Conservation (phyloP, 306 rosid species). For the Phaseolus lunatus region DNA sequence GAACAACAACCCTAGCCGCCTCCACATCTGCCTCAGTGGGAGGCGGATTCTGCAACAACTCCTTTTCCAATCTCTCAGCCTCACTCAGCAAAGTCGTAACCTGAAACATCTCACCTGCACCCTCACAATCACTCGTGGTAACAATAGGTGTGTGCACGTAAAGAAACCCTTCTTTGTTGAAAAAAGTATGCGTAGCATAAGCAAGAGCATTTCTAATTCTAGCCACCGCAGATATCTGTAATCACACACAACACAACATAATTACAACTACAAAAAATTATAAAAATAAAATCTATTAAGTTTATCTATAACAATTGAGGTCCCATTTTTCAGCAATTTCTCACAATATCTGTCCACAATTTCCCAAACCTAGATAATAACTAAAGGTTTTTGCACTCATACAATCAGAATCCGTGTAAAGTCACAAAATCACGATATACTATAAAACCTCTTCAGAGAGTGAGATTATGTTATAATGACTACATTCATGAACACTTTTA, state of each 20-base stretch:
- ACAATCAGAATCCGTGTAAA: not conserved
- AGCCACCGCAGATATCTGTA: conserved; percentile 88
- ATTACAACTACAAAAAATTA: not conserved
- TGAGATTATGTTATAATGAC: not conserved
- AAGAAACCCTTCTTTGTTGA: conserved; percentile 74
- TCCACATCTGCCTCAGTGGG: conserved; percentile 80
- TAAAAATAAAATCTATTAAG: too few relatives aligned
- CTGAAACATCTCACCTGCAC: conserved; percentile 99
- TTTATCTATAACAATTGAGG: not conserved
- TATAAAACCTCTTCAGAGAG: not conserved
- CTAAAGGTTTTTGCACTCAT: not conserved
- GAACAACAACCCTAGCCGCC: conserved; percentile 64
- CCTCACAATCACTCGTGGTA: conserved; percentile 98
- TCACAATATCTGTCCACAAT: not conserved
- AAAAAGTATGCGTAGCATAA: conserved; percentile 87
- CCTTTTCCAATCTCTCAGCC: conserved; percentile 88
- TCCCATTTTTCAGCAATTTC: not conserved
- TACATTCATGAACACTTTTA: not conserved
- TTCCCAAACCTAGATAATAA: not conserved
- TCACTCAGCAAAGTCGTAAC: conserved; percentile 87
- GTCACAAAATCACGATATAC: not conserved
- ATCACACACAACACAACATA: not conserved
- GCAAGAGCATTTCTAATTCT: conserved; percentile 89
- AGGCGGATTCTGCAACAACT: conserved; percentile 77
- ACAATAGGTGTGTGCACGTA: conserved; percentile 95